These are phyloP conservation scores for Funneliformis geosporum DNA, from an alignment of 192 early-diverging fungal species.

Conservation along the genomic window DNA sequence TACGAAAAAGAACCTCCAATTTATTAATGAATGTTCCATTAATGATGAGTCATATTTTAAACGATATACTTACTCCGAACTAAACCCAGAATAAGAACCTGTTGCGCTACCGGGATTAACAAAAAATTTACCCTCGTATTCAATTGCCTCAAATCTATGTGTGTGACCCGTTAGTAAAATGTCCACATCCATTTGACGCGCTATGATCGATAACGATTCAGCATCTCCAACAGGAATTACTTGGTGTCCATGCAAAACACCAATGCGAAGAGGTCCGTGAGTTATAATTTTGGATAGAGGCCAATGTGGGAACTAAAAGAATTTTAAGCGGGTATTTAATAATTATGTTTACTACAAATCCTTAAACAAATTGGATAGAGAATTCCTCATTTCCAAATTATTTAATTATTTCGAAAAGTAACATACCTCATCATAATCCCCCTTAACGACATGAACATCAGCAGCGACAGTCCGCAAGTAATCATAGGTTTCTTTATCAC, in stretches of 20 bases:
- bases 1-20: constrained; percentile 9
- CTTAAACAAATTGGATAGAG: too few relatives aligned
- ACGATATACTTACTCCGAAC: constrained; percentile 2
- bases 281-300: constrained; percentile 68
- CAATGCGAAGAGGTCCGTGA: constrained; percentile 63
- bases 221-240: constrained; percentile 80
- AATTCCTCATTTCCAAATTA: too few relatives aligned
- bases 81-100: constrained; percentile 65
- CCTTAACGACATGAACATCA: constrained; percentile 74
- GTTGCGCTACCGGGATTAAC: constrained; percentile 97
- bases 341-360: too few relatives aligned
- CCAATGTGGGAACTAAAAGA: constrained; percentile 48
- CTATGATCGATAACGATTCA: constrained; percentile 71
- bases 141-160: constrained; percentile 90
- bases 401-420: too few relatives aligned
- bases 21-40: neutral
- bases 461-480: constrained; percentile 82
- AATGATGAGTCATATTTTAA: neutral
- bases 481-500: constrained; percentile 80
- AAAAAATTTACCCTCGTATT: constrained; percentile 89
- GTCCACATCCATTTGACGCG: constrained; percentile 90
- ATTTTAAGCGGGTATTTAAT: neutral
- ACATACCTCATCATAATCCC: constrained; percentile 80
- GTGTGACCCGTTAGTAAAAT: constrained; percentile 87
- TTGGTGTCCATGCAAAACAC: constrained; percentile 87